Conservation (phyloP, 352 stramenopile species). For the Phytophthora megakarya region DNA sequence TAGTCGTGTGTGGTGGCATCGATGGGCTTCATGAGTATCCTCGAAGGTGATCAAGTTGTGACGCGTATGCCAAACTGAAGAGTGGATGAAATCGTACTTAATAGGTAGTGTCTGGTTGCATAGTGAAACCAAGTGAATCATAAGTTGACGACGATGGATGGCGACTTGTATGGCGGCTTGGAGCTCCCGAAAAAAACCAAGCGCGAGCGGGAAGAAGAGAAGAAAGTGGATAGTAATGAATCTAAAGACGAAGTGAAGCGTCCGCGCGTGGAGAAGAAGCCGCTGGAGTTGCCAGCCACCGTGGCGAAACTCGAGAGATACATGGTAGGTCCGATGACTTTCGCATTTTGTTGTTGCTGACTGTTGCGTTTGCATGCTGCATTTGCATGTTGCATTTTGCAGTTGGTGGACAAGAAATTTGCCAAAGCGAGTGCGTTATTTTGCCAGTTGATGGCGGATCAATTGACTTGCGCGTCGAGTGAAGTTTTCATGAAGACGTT, state of each 20-base stretch:
- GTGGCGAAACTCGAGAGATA: slow-evolving; percentile 67
- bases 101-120: not conserved
- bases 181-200: slow-evolving; percentile 52
- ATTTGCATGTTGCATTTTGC: not conserved
- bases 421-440: slow-evolving; percentile 68
- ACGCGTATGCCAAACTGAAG: slow-evolving; percentile 22
- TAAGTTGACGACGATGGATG: slow-evolving; percentile 7
- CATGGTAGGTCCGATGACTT: slow-evolving; percentile 50
- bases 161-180: slow-evolving; percentile 67
- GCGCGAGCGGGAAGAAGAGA: slow-evolving; percentile 33
- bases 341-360: not conserved
- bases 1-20: slow-evolving; percentile 35
- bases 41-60: slow-evolving; percentile 11
- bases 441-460: slow-evolving; percentile 46
- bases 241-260: slow-evolving; percentile 28
- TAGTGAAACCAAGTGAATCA: not conserved
- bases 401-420: slow-evolving; percentile 82
- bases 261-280: slow-evolving; percentile 30
- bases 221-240: not conserved
- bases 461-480: slow-evolving; percentile 43
- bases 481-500: slow-evolving; percentile 55
- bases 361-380: not conserved
- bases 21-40: slow-evolving; percentile 29
- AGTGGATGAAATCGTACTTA: too few relatives aligned
- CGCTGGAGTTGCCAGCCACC: slow-evolving; percentile 46